Conservation (phyloP, 2,329 filamentous ascomycete genomes). For the Aspergillus pseudoviridinutans region DNA sequence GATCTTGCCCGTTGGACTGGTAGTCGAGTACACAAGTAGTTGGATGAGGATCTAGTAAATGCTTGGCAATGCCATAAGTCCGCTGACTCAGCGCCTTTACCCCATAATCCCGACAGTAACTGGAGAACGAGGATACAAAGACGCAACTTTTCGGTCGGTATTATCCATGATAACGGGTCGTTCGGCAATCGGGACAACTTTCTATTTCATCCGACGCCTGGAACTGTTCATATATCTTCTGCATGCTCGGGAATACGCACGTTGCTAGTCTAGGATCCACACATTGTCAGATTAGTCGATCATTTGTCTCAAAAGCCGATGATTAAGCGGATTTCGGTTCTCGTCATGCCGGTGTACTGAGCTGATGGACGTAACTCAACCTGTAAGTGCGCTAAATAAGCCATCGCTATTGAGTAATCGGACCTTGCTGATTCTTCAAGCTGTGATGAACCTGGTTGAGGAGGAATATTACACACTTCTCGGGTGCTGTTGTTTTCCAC, state of each 20-base stretch:
- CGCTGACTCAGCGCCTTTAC: not conserved
- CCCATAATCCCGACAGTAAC: not conserved
- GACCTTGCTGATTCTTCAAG: not conserved
- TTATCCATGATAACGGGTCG: not conserved
- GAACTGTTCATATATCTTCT: not conserved
- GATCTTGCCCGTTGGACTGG: not conserved
- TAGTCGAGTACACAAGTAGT: too few species aligned
- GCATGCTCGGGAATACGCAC: too few species aligned
- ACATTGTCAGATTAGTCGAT: not conserved
- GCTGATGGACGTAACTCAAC: not conserved
- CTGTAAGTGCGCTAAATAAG: not conserved
- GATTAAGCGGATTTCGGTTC: not conserved
- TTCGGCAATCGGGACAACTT: not conserved
- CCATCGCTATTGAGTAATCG: not conserved
- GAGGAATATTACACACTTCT: too few species aligned
- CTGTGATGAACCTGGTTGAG: too few species aligned
- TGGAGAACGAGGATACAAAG: not conserved
- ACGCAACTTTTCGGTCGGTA: not conserved
- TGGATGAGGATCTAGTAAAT: not conserved
- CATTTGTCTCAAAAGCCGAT: not conserved
- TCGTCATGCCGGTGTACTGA: not conserved
- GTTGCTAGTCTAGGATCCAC: too few species aligned
- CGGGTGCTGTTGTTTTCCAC: not conserved
- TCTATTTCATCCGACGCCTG: not conserved
- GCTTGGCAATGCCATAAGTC: not conserved